Percentiles rank a stretch among this genome's conserved stretches.
These are phyloP conservation scores for Rhizopus sp. DNA, from an alignment of 371 early-diverging fungal genomes.

Conservation along the genomic window DNA sequence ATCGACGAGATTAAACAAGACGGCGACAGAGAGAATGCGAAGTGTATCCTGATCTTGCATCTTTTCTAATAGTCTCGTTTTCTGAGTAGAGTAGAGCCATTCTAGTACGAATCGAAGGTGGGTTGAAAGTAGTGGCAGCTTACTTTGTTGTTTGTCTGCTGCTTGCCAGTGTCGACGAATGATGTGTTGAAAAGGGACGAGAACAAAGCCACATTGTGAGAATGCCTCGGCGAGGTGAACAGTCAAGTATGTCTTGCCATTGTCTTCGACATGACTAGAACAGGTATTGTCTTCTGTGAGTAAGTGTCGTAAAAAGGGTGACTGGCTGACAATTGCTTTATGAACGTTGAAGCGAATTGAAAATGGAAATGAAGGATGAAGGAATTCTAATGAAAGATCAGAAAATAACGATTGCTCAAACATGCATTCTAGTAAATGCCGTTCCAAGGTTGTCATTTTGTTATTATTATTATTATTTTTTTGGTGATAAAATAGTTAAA, in stretches of 20 bases:
- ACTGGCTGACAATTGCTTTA: slow-evolving; percentile 42
- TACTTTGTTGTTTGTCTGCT: slow-evolving; percentile 6
- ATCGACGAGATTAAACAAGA: slow-evolving; percentile 42
- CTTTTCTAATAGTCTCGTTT: slow-evolving; percentile 12
- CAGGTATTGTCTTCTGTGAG: neutral
- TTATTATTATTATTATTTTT: slow-evolving; percentile 1
- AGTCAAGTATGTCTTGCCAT: slow-evolving; percentile 21
- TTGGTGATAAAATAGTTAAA: slow-evolving; percentile 48
- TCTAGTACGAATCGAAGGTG: slow-evolving; percentile 46
- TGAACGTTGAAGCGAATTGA: slow-evolving; percentile 48
- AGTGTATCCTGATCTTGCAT: slow-evolving; percentile 40
- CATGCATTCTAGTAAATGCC: slow-evolving; percentile 34
- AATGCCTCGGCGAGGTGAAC: slow-evolving; percentile 40
- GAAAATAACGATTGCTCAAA: slow-evolving; percentile 44
- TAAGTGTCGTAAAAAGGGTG: slow-evolving; percentile 32
- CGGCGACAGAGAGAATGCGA: slow-evolving; percentile 36
- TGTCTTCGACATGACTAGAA: neutral
- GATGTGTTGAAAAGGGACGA: slow-evolving; percentile 49
- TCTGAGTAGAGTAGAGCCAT: slow-evolving; percentile 42
- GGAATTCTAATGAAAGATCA: slow-evolving; percentile 38
- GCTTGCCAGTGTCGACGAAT: slow-evolving; percentile 47
- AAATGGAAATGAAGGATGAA: slow-evolving; percentile 45
- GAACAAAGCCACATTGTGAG: slow-evolving; percentile 33
- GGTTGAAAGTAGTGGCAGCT: slow-evolving; percentile 28
- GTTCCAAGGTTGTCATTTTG: slow-evolving; percentile 68